Percentiles rank a stretch among this genome's conserved stretches.
Evolutionary conservation across 331 rosid species (phyloP).

Genomic region (Spiraea crenata): DNA sequence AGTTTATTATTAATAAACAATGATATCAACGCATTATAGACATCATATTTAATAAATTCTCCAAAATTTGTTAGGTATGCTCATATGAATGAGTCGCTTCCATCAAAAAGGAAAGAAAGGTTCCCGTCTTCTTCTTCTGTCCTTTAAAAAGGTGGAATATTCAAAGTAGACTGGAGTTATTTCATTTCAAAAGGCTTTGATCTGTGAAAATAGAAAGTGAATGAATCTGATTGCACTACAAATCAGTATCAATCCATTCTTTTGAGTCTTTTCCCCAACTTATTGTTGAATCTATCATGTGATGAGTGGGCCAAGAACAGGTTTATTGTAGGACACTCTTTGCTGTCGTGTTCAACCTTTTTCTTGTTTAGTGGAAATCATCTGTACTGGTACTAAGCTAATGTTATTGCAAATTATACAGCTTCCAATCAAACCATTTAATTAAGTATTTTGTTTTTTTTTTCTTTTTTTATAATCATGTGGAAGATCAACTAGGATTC

Average conservation of each 20-base stretch:
- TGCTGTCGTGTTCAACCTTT: not conserved
- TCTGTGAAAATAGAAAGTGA: constrained; percentile 7
- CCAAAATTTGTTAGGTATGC: not conserved
- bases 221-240: constrained; percentile 15
- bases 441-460: too few species aligned
- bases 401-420: not conserved
- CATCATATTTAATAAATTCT: too few species aligned
- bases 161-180: not conserved
- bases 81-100: too few species aligned
- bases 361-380: not conserved
- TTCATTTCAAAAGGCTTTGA: not conserved
- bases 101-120: not conserved
- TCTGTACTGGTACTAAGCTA: not conserved
- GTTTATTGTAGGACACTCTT: not conserved
- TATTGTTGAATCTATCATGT: constrained; percentile 12
- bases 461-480: too few species aligned
- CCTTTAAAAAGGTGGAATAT: not conserved
- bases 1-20: too few species aligned
- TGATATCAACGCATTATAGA: too few species aligned
- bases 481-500: not conserved
- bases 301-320: not conserved
- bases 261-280: not conserved
- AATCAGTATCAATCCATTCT: constrained; percentile 24
- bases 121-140: not conserved
- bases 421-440: not conserved